Conservation (phyloP, 1,139 yeast species). For the Pichia sp. region DNA sequence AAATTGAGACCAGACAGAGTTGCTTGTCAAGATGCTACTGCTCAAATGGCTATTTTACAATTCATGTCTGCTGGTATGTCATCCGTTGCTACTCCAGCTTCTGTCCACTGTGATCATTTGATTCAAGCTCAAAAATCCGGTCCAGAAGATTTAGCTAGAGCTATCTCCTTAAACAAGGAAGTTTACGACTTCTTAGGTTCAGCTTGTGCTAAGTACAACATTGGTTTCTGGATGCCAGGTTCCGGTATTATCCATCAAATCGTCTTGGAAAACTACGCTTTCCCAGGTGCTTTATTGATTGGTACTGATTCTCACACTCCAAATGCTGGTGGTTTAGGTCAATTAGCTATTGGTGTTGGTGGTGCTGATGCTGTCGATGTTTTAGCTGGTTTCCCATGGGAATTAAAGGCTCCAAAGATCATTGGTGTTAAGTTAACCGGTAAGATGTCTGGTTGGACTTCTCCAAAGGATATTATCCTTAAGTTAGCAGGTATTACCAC, state of each 20-base stretch:
- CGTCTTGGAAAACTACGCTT: constrained; percentile 93
- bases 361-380: constrained; percentile 99
- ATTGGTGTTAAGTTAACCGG: constrained; percentile 97
- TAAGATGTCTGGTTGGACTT: constrained; percentile 93
- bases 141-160: constrained; percentile 85
- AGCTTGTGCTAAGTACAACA: constrained; percentile 95
- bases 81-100: constrained; percentile 90
- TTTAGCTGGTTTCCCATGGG: constrained; percentile 94
- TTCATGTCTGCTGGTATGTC: constrained; percentile 97
- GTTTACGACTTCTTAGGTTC: constrained; percentile 92
- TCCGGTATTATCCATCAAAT: constrained; percentile 99
- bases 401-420: constrained; percentile 96
- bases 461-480: constrained; percentile 96
- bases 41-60: constrained; percentile 98
- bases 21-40: constrained; percentile 99
- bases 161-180: constrained; percentile 90
- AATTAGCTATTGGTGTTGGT: constrained; percentile 98
- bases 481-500: constrained; percentile 96
- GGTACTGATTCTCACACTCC: constrained; percentile 99
- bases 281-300: constrained; percentile 95
- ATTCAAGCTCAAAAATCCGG: constrained; percentile 97
- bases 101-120: constrained; percentile 98
- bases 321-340: constrained; percentile 99
- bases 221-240: constrained; percentile 99
- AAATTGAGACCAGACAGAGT: constrained; percentile 99